A percentile compares a stretch with the other conserved stretches of the same genome.
These are phyloP conservation scores for Flaveria trinervia DNA, from an alignment of 129 eudicot genomes.

Conservation along the genomic window DNA sequence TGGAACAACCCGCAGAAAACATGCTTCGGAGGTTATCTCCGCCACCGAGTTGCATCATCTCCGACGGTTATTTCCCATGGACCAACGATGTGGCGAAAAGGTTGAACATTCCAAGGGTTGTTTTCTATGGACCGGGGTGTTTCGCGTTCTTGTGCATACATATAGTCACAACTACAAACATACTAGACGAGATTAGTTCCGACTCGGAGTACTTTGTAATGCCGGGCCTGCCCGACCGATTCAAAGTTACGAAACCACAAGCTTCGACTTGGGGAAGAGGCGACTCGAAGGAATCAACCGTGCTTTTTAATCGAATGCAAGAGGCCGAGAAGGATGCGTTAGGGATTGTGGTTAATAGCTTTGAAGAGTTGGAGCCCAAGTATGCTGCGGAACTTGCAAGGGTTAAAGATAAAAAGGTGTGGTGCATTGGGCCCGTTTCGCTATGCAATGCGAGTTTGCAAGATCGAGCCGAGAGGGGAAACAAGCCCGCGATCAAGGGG, in stretches of 20 bases:
- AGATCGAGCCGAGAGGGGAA: slow-evolving; percentile 58
- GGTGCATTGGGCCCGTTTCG: slow-evolving; percentile 83
- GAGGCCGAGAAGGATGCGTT: slow-evolving; percentile 32
- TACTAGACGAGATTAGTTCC: slow-evolving; percentile 28
- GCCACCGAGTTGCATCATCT: slow-evolving; percentile 53
- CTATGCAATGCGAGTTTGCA: slow-evolving; percentile 39
- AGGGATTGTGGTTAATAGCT: slow-evolving; percentile 62
- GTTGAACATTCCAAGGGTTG: slow-evolving; percentile 55
- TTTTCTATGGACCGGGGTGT: slow-evolving; percentile 64
- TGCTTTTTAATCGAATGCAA: slow-evolving; percentile 19
- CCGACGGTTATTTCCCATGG: slow-evolving; percentile 53
- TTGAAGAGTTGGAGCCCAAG: slow-evolving; percentile 56
- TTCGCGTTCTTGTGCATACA: slow-evolving; percentile 49
- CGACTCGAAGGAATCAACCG: slow-evolving; percentile 19
- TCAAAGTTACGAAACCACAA: slow-evolving; percentile 49
- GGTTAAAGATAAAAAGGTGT: slow-evolving; percentile 39
- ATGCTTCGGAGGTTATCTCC: slow-evolving; percentile 22
- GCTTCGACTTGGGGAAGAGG: slow-evolving; percentile 30
- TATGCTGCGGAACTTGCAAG: slow-evolving; percentile 44
- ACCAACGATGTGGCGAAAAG: slow-evolving; percentile 41
- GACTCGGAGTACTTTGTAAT: slow-evolving; percentile 46
- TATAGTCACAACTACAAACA: slow-evolving; percentile 20
- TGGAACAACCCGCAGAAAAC: slow-evolving; percentile 41
- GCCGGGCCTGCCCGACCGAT: slow-evolving; percentile 54
- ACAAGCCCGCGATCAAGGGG: slow-evolving; percentile 41